Conservation (phyloP, 2,329 filamentous ascomycete genomes). For the Pseudocercospora vitis region DNA sequence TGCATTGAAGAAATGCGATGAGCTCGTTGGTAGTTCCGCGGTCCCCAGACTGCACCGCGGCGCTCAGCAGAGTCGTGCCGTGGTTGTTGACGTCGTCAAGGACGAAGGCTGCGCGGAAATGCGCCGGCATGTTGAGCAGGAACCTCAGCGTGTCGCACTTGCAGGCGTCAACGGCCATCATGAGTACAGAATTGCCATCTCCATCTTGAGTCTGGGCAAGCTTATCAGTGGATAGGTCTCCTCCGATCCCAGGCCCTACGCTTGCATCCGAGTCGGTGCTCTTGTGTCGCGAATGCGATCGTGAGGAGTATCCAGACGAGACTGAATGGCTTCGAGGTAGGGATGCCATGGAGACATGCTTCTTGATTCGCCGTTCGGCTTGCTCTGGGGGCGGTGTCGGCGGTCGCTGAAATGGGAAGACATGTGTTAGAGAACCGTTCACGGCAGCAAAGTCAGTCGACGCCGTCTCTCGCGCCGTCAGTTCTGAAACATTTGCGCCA, state of each 20-base stretch:
- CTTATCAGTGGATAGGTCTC: slow-evolving; percentile 80
- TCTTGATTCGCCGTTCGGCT: slow-evolving; percentile 63
- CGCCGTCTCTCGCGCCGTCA: background rate
- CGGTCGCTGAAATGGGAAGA: slow-evolving; percentile 83
- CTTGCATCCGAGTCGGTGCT: slow-evolving; percentile 74
- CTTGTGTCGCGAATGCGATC: slow-evolving; percentile 71
- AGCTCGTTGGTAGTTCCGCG: slow-evolving; percentile 72
- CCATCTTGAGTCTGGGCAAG: slow-evolving; percentile 68
- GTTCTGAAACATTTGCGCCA: slow-evolving; percentile 9
- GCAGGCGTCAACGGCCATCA: slow-evolving; percentile 58
- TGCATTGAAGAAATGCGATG: slow-evolving; percentile 65
- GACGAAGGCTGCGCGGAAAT: slow-evolving; percentile 69
- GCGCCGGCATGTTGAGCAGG: slow-evolving; percentile 72
- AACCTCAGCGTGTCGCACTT: slow-evolving; percentile 74
- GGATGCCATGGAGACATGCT: slow-evolving; percentile 80
- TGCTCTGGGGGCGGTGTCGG: slow-evolving; percentile 48
- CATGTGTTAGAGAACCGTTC: slow-evolving; percentile 66
- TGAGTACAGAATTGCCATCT: slow-evolving; percentile 75
- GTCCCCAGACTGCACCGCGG: slow-evolving; percentile 83
- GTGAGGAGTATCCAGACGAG: slow-evolving; percentile 72
- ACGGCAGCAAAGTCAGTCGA: slow-evolving; percentile 35
- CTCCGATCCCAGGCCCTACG: slow-evolving; percentile 61
- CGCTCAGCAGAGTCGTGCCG: slow-evolving; percentile 83
- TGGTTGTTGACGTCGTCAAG: slow-evolving; percentile 86
- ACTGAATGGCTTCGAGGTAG: slow-evolving; percentile 73